Base-by-base conservation (phyloP, 331 rosid species). In the Quercus phellos region DNA sequence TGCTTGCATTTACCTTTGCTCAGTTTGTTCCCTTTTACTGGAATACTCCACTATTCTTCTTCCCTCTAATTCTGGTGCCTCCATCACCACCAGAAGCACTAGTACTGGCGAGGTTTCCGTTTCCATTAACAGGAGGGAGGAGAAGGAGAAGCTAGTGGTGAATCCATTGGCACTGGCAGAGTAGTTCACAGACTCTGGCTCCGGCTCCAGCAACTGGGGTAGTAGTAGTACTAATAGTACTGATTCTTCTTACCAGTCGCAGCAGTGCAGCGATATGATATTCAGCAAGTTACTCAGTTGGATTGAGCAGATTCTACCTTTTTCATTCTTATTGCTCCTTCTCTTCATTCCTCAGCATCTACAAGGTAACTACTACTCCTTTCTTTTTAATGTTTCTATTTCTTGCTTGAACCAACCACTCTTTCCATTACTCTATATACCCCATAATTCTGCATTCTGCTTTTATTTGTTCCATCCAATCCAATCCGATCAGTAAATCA, bases 231-330 rank as follows among this genome's bases (percentile, higher is more conserved):
- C 38, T 34, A 34, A 6, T 34, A 34, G 38, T 34, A 34, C 89
- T 80, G 94, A 85, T 83, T 82, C 92, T 1, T 83, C 90, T 42
- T 84, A 86, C 38, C 89, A 86, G 38, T 7, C 38, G 38, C 38
- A 34, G 38, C 38, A 34, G 77, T 81, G 90, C 38, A 34, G 77
- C 82, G 91, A 82, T 78, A 87, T 55, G 96, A 94, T 77, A 81
- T 88, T 85, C 98, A 91, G 78, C 96, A 84, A 81, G 75, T 87
- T 72, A 96, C 93, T 0, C 88, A 6, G 87, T 73, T 89, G 97
- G 90, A 80, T 91, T 77, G 98, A 91, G 82, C 97, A 91, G 80
- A 77, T 94, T 83, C 97, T 94, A 72, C 99, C 96, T 19, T 94
- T 92, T 76, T 88, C 90, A 21, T 70, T 94, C 60, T 85, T 94